A percentile compares a stretch with the other conserved stretches of the same genome.
phyloP scores from a whole-genome alignment of 331 rosid genomes.

The Rhamnella rubrinervis region DNA sequence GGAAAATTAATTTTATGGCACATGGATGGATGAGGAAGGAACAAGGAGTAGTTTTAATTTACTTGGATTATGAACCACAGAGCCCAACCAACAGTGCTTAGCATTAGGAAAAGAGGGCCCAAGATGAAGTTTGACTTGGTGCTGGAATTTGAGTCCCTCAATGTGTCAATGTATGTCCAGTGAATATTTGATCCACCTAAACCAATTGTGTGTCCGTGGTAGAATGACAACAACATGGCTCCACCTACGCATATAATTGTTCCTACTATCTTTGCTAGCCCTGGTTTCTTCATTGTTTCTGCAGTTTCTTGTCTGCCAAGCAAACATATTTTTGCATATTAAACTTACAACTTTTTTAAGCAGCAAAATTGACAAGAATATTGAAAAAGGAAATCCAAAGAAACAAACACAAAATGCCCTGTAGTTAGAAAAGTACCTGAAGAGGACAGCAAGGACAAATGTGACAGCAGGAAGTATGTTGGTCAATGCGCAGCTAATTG shows the following conservation, averaged over 20 bases:
- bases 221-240: constrained; percentile 70
- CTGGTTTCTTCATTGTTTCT: constrained; percentile 41
- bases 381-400: not conserved
- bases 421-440: constrained; percentile 40
- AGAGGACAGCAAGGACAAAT: constrained; percentile 64
- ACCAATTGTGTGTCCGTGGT: constrained; percentile 59
- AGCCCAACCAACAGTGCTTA: constrained; percentile 64
- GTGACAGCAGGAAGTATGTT: constrained; percentile 90
- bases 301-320: constrained; percentile 64
- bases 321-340: not conserved
- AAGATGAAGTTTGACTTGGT: constrained; percentile 17
- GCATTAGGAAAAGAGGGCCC: constrained; percentile 50
- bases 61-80: constrained; percentile 80
- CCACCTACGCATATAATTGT: constrained; percentile 73
- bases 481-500: constrained; percentile 60
- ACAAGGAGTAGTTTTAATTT: not conserved
- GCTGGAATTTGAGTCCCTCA: constrained; percentile 15
- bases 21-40: not conserved
- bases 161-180: constrained; percentile 56
- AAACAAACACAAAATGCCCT: not conserved
- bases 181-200: constrained; percentile 58
- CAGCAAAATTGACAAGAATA: not conserved
- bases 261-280: constrained; percentile 58
- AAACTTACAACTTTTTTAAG: not conserved
- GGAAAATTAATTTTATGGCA: not conserved